These are phyloP conservation scores for Epichloe glyceriae DNA, from an alignment of 2,329 filamentous ascomycete genomes.

Conservation along the genomic window DNA sequence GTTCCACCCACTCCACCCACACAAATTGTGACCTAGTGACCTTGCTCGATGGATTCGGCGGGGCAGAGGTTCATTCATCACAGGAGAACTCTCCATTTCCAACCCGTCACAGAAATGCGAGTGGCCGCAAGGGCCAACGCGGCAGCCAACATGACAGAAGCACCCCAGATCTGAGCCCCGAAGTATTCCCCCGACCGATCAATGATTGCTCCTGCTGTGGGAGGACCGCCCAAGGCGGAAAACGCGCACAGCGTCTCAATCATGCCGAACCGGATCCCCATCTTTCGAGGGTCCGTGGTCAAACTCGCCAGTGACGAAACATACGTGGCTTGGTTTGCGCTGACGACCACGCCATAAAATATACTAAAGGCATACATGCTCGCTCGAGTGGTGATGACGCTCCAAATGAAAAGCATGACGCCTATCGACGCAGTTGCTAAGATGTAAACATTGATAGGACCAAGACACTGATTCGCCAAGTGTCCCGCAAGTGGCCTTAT, in stretches of 20 bases:
- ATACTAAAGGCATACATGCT: slow-evolving; percentile 32
- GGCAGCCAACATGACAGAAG: slow-evolving; percentile 24
- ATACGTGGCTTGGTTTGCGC: slow-evolving; percentile 11
- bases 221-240: slow-evolving; percentile 30
- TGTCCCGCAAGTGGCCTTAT: slow-evolving; percentile 39
- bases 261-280: slow-evolving; percentile 34
- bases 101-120: slow-evolving; percentile 23
- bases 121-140: slow-evolving; percentile 19
- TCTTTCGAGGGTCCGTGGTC: slow-evolving; percentile 28
- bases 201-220: slow-evolving; percentile 32
- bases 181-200: slow-evolving; percentile 24
- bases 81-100: slow-evolving; percentile 15
- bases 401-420: slow-evolving; percentile 42
- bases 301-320: slow-evolving; percentile 10
- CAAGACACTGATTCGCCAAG: slow-evolving; percentile 38
- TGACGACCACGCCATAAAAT: slow-evolving; percentile 31
- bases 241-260: slow-evolving; percentile 28
- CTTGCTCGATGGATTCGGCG: too few species aligned
- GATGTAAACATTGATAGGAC: slow-evolving; percentile 42
- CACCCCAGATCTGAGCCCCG: slow-evolving; percentile 35
- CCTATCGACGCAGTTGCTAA: slow-evolving; percentile 31
- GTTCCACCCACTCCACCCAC: too few species aligned
- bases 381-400: slow-evolving; percentile 28
- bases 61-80: not conserved
- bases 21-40: too few species aligned